Conservation (phyloP, 2,329 filamentous ascomycete species). For the Capronia epimyces region DNA sequence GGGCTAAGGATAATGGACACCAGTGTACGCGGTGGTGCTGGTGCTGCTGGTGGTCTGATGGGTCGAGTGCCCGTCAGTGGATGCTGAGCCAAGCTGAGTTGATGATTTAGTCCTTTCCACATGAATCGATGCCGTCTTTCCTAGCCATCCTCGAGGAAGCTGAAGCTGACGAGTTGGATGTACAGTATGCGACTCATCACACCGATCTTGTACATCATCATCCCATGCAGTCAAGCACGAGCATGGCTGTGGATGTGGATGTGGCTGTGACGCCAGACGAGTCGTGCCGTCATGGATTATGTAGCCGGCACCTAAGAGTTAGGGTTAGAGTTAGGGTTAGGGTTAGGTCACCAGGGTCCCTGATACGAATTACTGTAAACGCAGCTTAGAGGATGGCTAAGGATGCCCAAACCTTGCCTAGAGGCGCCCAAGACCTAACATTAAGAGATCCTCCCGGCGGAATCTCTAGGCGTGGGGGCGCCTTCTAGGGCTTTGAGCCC, state of each 20-base stretch:
- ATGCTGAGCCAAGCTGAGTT: neutral
- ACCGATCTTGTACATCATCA: neutral
- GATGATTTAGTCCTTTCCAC: neutral
- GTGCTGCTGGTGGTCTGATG: constrained; percentile 2
- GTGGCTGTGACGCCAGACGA: neutral
- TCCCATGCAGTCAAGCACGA: too few species aligned
- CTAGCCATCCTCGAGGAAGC: neutral
- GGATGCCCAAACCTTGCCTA: too few species aligned
- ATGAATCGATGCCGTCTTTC: neutral
- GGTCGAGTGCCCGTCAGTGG: neutral
- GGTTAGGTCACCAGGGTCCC: too few species aligned
- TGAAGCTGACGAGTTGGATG: neutral
- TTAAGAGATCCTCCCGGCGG: too few species aligned
- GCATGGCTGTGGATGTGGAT: neutral
- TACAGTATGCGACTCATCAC: neutral
- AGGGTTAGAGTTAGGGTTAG: too few species aligned
- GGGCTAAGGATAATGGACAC: too few species aligned
- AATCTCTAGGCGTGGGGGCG: too few species aligned
- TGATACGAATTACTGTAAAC: too few species aligned
- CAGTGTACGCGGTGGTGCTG: neutral
- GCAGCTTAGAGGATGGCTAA: too few species aligned
- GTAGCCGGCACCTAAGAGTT: too few species aligned
- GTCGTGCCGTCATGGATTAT: neutral
- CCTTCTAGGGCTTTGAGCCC: too few species aligned
- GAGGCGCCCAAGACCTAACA: too few species aligned